Percentiles rank a stretch among this genome's conserved stretches.
Conservation (phyloP, 179 eudicot genomes). For the Patellifolia procumbens region DNA sequence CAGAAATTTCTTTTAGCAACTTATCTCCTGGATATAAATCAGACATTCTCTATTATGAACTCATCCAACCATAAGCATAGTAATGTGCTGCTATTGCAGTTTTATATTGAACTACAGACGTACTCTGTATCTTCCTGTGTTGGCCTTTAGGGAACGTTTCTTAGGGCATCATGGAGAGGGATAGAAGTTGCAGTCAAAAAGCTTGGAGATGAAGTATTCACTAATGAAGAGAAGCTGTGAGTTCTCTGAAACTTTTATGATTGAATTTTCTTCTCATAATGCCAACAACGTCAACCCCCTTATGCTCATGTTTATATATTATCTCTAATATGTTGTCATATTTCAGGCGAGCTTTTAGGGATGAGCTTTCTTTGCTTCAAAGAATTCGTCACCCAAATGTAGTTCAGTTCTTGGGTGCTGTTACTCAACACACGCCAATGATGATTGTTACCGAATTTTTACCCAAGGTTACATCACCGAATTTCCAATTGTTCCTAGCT, state of each 20-base stretch:
- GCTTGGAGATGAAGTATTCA: slow-evolving; percentile 71
- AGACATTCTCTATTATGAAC: no score
- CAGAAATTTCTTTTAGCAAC: no score
- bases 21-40: no score
- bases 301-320: not conserved
- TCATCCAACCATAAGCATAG: not conserved
- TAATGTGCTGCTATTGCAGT: not conserved
- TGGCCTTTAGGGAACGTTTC: slow-evolving; percentile 69
- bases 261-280: not conserved
- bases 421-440: slow-evolving; percentile 95
- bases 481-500: not conserved
- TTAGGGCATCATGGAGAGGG: slow-evolving; percentile 87
- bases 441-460: slow-evolving; percentile 94
- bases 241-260: slow-evolving; percentile 30
- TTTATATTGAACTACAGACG: not conserved
- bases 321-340: slow-evolving; percentile 15
- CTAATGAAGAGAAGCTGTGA: slow-evolving; percentile 86
- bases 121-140: not conserved
- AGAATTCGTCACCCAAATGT: slow-evolving; percentile 92
- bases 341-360: slow-evolving; percentile 79
- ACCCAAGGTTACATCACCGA: slow-evolving; percentile 50
- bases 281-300: no score
- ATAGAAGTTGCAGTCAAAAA: slow-evolving; percentile 89
- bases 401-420: slow-evolving; percentile 97
- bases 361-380: slow-evolving; percentile 93